These are phyloP conservation scores for Penicillium pancosmium DNA, from an alignment of 495 filamentous ascomycete species.

Conservation along the genomic window DNA sequence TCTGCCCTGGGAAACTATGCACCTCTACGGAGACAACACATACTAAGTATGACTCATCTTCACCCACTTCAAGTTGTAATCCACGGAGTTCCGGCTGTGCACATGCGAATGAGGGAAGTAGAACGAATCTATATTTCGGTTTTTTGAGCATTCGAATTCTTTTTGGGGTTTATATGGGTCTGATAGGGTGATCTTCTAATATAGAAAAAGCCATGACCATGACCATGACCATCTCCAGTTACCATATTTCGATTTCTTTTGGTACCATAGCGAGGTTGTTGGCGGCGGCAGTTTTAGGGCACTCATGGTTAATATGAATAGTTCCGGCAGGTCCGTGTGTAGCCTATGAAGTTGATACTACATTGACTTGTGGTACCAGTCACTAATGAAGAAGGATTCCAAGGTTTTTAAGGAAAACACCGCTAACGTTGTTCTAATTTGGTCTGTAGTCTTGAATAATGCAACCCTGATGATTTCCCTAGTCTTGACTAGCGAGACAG, in stretches of 20 bases:
- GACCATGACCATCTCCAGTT: too few relatives aligned
- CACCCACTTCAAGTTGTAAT: neutral
- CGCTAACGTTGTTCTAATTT: neutral
- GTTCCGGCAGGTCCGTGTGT: slow-evolving; percentile 4
- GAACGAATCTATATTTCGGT: neutral
- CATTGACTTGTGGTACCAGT: neutral
- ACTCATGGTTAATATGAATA: neutral
- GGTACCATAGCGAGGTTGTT: too few relatives aligned
- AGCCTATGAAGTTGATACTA: neutral
- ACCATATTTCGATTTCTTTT: too few relatives aligned
- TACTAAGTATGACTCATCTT: neutral
- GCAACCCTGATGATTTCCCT: neutral
- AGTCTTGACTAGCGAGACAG: too few relatives aligned
- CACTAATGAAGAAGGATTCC: neutral
- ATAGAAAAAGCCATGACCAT: neutral
- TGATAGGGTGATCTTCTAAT: neutral
- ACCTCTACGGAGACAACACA: neutral
- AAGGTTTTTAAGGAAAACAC: neutral
- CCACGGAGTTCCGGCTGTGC: neutral
- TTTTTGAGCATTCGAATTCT: neutral
- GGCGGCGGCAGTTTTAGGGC: neutral
- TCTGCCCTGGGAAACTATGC: slow-evolving; percentile 9
- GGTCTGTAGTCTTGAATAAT: neutral
- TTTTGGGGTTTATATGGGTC: neutral
- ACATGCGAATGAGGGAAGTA: neutral